Evolutionary conservation across 257 asterid species (phyloP).

Genomic region (Hygrophila difformis): DNA sequence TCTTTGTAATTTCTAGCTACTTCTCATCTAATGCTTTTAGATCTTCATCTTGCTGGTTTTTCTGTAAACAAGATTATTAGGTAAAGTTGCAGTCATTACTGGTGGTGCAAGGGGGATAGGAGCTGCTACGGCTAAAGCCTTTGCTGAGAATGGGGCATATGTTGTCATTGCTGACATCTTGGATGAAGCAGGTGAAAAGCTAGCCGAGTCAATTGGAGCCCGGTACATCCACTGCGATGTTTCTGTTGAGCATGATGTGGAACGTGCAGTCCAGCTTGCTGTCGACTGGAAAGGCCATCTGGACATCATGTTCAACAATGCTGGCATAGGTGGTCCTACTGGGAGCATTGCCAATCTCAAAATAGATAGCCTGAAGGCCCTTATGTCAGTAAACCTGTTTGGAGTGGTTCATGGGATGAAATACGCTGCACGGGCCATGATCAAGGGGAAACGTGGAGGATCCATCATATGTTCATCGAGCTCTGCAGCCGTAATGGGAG

Average conservation of each 20-base stretch:
- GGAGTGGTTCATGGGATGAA: conserved; percentile 77
- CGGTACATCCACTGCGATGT: conserved; percentile 59
- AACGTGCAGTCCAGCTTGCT: conserved; percentile 38
- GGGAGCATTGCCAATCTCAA: conserved; percentile 65
- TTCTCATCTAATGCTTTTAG: background rate
- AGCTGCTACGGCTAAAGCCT: conserved; percentile 56
- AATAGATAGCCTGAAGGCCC: conserved; percentile 32
- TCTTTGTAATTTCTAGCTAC: background rate
- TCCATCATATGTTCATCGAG: conserved; percentile 72
- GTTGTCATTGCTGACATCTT: conserved; percentile 65
- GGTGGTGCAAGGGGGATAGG: conserved; percentile 93
- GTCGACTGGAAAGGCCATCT: conserved; percentile 57
- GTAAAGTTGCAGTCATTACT: conserved; percentile 71
- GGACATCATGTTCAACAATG: conserved; percentile 79
- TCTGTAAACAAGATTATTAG: conserved; percentile 22
- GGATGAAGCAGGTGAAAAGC: conserved; percentile 34
- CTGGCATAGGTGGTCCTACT: conserved; percentile 62
- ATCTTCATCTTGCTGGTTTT: background rate
- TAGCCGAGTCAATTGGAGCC: conserved; percentile 48
- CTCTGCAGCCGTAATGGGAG: conserved; percentile 78
- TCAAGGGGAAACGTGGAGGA: conserved; percentile 31
- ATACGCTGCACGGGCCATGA: conserved; percentile 74
- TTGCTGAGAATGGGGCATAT: conserved; percentile 52
- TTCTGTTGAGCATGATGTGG: conserved; percentile 47
- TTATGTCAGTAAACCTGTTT: conserved; percentile 46